These are phyloP conservation scores for Neoscytalidium dimidiatum DNA, from an alignment of 2,329 filamentous ascomycete genomes.

Conservation along the genomic window DNA sequence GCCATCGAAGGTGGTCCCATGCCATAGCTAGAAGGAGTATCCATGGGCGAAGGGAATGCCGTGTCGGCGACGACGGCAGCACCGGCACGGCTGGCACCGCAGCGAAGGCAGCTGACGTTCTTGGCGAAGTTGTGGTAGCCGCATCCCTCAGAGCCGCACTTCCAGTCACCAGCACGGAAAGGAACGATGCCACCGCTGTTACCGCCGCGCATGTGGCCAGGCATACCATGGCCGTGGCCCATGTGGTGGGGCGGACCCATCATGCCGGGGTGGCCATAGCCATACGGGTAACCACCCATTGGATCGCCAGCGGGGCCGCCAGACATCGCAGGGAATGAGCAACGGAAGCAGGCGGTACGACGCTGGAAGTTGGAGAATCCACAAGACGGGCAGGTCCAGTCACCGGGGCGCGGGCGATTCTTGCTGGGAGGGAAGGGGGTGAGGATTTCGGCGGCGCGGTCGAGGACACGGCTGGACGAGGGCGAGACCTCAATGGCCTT, in stretches of 20 bases:
- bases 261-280: slow-evolving; percentile 63
- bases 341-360: slow-evolving; percentile 97
- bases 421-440: slow-evolving; percentile 98
- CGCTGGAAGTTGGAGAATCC: slow-evolving; percentile 99
- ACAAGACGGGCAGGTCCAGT: slow-evolving; percentile 98
- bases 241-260: slow-evolving; percentile 67
- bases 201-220: slow-evolving; percentile 69
- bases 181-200: slow-evolving; percentile 82
- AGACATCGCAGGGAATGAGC: slow-evolving; percentile 94
- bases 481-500: slow-evolving; percentile 99
- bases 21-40: slow-evolving; percentile 76
- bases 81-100: slow-evolving; percentile 89
- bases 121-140: slow-evolving; percentile 99
- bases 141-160: slow-evolving; percentile 95
- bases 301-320: slow-evolving; percentile 72
- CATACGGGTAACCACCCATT: slow-evolving; percentile 60
- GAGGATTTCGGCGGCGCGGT: slow-evolving; percentile 92
- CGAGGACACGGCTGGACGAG: slow-evolving; percentile 93
- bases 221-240: slow-evolving; percentile 55
- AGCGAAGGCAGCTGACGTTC: slow-evolving; percentile 96
- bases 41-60: slow-evolving; percentile 88
- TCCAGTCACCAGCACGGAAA: slow-evolving; percentile 98
- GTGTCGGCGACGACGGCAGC: slow-evolving; percentile 94
- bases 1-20: slow-evolving; percentile 89
- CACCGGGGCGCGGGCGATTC: slow-evolving; percentile 93